Conservation (phyloP, 1,139 yeast species). For the Pneumocystis canis region DNA sequence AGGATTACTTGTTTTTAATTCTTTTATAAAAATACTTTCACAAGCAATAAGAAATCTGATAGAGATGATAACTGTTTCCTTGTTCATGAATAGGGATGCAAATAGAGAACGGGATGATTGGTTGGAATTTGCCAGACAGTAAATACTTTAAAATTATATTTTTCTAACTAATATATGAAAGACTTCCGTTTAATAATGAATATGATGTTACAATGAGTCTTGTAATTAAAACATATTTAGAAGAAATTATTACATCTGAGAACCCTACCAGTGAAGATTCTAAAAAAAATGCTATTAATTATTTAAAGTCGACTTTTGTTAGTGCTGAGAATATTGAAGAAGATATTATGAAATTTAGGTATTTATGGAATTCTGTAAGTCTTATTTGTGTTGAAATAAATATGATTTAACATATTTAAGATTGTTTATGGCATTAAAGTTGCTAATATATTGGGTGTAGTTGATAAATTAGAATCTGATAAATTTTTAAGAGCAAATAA, state of each 20-base stretch:
- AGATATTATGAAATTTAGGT: conserved; percentile 34
- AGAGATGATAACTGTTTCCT: conserved; percentile 40
- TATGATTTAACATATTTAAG: not conserved
- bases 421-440: conserved; percentile 21
- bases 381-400: not conserved
- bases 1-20: conserved; percentile 48
- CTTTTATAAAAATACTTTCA: conserved; percentile 44
- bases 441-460: conserved; percentile 26
- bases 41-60: conserved; percentile 39
- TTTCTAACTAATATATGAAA: conserved; percentile 46
- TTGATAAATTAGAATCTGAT: conserved; percentile 26
- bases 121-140: conserved; percentile 18
- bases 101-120: conserved; percentile 23
- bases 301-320: conserved; percentile 20
- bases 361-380: conserved; percentile 25
- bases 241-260: conserved; percentile 18
- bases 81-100: conserved; percentile 41
- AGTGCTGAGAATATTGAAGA: conserved; percentile 24
- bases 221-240: conserved; percentile 27
- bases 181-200: conserved; percentile 46
- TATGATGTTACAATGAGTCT: conserved; percentile 31
- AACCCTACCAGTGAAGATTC: conserved; percentile 9
- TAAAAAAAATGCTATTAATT: conserved; percentile 7
- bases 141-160: conserved; percentile 20
- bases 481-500: conserved; percentile 32